Conservation (phyloP, 1,284 basidiomycete genomes). For the Papiliotrema fonsecae region DNA sequence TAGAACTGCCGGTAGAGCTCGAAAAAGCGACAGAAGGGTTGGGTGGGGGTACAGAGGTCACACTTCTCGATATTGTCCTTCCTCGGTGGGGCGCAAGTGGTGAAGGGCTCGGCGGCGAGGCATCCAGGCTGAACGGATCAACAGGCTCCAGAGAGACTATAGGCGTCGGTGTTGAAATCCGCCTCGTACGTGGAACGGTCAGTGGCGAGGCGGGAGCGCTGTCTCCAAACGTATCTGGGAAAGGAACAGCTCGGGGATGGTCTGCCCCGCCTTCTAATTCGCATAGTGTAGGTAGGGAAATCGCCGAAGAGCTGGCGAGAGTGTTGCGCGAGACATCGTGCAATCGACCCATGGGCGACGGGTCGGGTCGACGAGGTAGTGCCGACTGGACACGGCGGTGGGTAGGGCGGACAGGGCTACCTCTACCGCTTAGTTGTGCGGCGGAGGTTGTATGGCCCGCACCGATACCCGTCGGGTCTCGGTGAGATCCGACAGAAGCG, state of each 20-base stretch:
- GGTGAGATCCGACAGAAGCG: not conserved
- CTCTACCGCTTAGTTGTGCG: no score
- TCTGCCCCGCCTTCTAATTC: not conserved
- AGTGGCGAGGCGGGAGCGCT: not conserved
- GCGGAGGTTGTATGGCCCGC: no score
- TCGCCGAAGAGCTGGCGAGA: conserved; percentile 20
- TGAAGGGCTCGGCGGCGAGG: not conserved
- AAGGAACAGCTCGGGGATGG: not conserved
- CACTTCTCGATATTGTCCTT: not conserved
- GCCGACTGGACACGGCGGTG: conserved; percentile 28
- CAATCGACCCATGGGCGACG: conserved; percentile 13
- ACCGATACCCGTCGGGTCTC: no score
- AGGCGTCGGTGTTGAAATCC: not conserved
- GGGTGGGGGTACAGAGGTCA: not conserved
- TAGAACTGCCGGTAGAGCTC: not conserved
- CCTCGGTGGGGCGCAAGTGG: not conserved
- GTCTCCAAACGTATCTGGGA: not conserved
- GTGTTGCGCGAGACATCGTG: conserved; percentile 29
- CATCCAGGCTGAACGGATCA: not conserved
- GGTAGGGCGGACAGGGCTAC: not conserved
- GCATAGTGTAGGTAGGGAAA: conserved; percentile 19
- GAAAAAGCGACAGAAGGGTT: not conserved
- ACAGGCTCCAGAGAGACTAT: no score
- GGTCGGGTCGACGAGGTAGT: conserved; percentile 10
- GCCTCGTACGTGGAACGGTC: not conserved